Evolutionary conservation across 179 eudicot species (phyloP).

Genomic region (Vitellaria paradoxa): DNA sequence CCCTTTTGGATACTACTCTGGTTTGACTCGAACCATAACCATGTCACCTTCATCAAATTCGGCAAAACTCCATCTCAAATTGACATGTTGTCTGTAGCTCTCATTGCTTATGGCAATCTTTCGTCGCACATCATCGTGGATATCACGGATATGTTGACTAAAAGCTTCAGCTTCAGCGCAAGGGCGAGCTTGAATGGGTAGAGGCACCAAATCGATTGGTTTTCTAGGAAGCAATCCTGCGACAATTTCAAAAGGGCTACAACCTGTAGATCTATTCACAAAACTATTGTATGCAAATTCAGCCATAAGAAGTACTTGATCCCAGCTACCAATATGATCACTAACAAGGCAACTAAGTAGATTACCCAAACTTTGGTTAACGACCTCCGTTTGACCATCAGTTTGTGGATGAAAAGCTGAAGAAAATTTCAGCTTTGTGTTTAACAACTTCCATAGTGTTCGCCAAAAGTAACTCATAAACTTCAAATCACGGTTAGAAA

Average conservation of each 20-base stretch:
- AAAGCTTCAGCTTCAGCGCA: not conserved
- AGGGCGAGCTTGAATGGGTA: not conserved
- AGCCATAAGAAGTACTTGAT: not conserved
- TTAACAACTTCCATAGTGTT: slow-evolving; percentile 1
- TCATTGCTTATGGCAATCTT: no score
- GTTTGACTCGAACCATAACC: no score
- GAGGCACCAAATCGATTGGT: slow-evolving; percentile 1
- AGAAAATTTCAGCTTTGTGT: not conserved
- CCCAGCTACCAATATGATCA: slow-evolving; percentile 1
- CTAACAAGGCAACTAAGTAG: not conserved
- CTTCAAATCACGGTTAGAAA: slow-evolving; percentile 1
- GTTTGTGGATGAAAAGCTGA: slow-evolving; percentile 5
- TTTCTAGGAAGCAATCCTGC: not conserved
- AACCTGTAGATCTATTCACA: not conserved
- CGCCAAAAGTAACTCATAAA: slow-evolving; percentile 10
- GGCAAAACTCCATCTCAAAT: no score
- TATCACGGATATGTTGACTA: not conserved
- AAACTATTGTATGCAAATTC: slow-evolving; percentile 17
- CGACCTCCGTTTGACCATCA: not conserved
- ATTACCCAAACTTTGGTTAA: not conserved
- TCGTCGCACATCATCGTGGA: no score
- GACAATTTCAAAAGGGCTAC: no score
- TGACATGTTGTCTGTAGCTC: no score
- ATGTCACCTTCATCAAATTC: no score
- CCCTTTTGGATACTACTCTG: no score